Evolutionary conservation across 2,329 filamentous ascomycete genomes (phyloP).

Genomic region (Aurifilum marmelostoma): DNA sequence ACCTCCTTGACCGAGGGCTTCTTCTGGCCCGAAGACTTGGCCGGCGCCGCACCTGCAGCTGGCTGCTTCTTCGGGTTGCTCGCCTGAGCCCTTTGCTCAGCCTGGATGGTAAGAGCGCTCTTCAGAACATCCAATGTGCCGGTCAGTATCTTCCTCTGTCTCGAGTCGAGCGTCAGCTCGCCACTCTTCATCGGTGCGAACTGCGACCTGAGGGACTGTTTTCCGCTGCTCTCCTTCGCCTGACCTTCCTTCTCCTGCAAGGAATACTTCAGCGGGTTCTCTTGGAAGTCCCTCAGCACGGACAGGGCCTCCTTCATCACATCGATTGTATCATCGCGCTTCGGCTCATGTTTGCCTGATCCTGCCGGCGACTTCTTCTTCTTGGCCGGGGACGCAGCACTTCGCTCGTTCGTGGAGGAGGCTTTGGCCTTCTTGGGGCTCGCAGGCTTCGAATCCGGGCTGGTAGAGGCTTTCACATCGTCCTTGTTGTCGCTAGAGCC

Average conservation of each 20-base stretch:
- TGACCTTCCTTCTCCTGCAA: not conserved
- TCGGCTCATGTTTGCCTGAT: no score
- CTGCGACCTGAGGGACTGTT: slow-evolving; percentile 24
- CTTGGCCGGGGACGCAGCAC: not conserved
- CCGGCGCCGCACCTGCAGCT: not conserved
- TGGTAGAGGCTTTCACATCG: not conserved
- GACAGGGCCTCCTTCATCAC: slow-evolving; percentile 37
- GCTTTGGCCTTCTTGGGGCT: not conserved
- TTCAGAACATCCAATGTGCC: slow-evolving; percentile 44
- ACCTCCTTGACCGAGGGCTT: not conserved
- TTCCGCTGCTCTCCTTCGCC: slow-evolving; percentile 21
- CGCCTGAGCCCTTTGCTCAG: slow-evolving; percentile 18
- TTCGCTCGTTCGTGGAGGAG: not conserved
- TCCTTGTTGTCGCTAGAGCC: not conserved
- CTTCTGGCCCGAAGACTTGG: not conserved
- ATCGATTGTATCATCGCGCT: slow-evolving; percentile 13
- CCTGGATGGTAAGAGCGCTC: slow-evolving; percentile 41
- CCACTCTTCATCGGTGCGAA: slow-evolving; percentile 19
- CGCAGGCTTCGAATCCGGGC: slow-evolving; percentile 3
- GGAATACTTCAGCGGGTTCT: slow-evolving; percentile 15
- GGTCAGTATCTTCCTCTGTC: slow-evolving; percentile 40
- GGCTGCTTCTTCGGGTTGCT: slow-evolving; percentile 16
- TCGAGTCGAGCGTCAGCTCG: slow-evolving; percentile 21
- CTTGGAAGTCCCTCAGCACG: slow-evolving; percentile 34
- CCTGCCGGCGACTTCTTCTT: not conserved